Evolutionary conservation across 306 rosid genomes (phyloP).

Genomic region (Ochetophila trinervis): DNA sequence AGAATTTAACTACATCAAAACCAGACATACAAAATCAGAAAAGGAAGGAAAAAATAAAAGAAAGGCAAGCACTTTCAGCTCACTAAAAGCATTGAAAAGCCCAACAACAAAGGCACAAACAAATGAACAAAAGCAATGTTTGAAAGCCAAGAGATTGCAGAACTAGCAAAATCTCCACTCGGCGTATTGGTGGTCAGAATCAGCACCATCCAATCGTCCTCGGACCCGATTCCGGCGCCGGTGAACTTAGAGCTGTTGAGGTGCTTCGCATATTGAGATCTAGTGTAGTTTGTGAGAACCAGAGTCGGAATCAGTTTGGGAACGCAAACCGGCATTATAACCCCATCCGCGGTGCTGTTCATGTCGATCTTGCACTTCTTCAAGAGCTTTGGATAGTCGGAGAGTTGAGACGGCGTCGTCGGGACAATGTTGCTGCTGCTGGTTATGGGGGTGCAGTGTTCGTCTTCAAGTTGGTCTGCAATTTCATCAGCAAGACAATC

Average conservation of each 20-base stretch:
- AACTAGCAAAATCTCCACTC: constrained; percentile 50
- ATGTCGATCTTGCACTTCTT: constrained; percentile 29
- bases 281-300: constrained; percentile 38
- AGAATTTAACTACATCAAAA: too few species aligned
- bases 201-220: constrained; percentile 70
- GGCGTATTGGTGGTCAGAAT: constrained; percentile 41
- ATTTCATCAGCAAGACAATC: constrained; percentile 55
- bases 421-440: constrained; percentile 29
- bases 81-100: constrained; percentile 1
- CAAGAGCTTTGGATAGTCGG: constrained; percentile 27
- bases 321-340: constrained; percentile 38
- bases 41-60: neutral
- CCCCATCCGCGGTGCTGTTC: constrained; percentile 27
- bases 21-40: neutral
- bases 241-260: constrained; percentile 52
- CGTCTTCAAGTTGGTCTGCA: constrained; percentile 42
- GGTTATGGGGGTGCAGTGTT: constrained; percentile 34
- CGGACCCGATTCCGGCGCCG: constrained; percentile 59
- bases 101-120: constrained; percentile 20
- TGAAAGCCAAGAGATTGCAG: constrained; percentile 24
- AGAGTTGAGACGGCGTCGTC: constrained; percentile 20
- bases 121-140: constrained; percentile 5
- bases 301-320: constrained; percentile 26
- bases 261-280: constrained; percentile 33
- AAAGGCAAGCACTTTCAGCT: constrained; percentile 14